Evolutionary conservation across 257 asterid genomes (phyloP).

Genomic region (Fraxinus excelsior): DNA sequence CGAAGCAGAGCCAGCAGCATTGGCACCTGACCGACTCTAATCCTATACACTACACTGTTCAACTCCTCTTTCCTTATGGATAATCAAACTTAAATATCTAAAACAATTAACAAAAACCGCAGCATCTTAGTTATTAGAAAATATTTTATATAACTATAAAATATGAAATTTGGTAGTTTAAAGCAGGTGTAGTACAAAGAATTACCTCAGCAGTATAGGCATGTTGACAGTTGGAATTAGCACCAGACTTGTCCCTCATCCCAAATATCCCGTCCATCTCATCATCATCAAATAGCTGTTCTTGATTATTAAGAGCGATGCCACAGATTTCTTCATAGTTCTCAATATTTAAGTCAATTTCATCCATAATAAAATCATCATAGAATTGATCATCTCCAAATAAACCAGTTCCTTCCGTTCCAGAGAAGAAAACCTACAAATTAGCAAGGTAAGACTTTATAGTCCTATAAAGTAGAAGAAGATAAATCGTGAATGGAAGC

Average conservation of each 20-base stretch:
- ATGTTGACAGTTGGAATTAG: conserved; percentile 54
- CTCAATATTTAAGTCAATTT: conserved; percentile 61
- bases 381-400: conserved; percentile 45
- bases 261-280: conserved; percentile 70
- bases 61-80: not conserved
- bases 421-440: conserved; percentile 55
- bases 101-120: not conserved
- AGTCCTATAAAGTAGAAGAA: conserved; percentile 6
- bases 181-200: not conserved
- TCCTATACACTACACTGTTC: not conserved
- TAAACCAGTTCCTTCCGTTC: conserved; percentile 42
- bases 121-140: not conserved
- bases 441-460: conserved; percentile 20
- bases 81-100: not conserved
- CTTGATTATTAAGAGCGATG: conserved; percentile 50
- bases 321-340: conserved; percentile 77
- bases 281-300: conserved; percentile 51
- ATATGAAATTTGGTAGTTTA: not conserved
- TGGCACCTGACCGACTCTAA: not conserved
- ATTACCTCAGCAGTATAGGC: conserved; percentile 56
- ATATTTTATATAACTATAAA: not conserved
- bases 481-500: not conserved
- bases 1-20: not conserved
- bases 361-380: conserved; percentile 66
- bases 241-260: conserved; percentile 44